These are phyloP conservation scores for Rhamnella rubrinervis DNA, from an alignment of 331 rosid species.

Conservation along the genomic window DNA sequence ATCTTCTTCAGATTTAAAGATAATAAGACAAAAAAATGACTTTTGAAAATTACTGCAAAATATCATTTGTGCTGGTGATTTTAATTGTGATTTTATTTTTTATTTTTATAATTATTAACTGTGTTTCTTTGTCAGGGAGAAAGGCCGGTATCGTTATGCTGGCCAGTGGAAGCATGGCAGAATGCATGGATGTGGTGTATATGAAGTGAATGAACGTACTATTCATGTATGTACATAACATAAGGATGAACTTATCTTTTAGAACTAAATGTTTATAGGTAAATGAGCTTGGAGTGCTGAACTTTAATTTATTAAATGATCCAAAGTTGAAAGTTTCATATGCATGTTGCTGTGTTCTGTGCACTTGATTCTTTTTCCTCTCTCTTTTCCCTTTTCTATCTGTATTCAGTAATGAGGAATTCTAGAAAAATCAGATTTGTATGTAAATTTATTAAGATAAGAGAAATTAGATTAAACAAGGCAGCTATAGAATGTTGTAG, in stretches of 20 bases:
- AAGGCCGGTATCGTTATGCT: conserved; percentile 92
- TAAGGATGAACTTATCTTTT: conserved; percentile 2
- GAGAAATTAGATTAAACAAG: too few species aligned
- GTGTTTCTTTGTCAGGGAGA: conserved; percentile 63
- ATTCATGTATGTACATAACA: conserved; percentile 51
- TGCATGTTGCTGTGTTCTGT: background rate
- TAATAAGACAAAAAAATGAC: background rate
- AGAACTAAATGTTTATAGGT: background rate
- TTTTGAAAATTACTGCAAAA: background rate
- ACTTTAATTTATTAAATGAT: conserved; percentile 18
- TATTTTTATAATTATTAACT: conserved; percentile 1
- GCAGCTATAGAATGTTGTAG: too few species aligned
- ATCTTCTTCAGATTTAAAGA: background rate
- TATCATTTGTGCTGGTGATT: background rate
- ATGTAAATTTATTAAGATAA: too few species aligned
- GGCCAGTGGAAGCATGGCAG: conserved; percentile 98
- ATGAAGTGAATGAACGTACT: conserved; percentile 70
- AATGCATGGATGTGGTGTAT: conserved; percentile 97
- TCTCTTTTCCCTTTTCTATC: background rate
- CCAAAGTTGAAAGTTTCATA: background rate
- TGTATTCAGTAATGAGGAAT: too few species aligned
- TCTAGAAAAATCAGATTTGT: too few species aligned
- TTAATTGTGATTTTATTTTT: too few species aligned
- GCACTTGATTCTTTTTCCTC: background rate
- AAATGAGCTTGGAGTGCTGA: conserved; percentile 8